phyloP scores from a whole-genome alignment of 2,329 filamentous ascomycete genomes.

The Epichloe sylvatica region DNA sequence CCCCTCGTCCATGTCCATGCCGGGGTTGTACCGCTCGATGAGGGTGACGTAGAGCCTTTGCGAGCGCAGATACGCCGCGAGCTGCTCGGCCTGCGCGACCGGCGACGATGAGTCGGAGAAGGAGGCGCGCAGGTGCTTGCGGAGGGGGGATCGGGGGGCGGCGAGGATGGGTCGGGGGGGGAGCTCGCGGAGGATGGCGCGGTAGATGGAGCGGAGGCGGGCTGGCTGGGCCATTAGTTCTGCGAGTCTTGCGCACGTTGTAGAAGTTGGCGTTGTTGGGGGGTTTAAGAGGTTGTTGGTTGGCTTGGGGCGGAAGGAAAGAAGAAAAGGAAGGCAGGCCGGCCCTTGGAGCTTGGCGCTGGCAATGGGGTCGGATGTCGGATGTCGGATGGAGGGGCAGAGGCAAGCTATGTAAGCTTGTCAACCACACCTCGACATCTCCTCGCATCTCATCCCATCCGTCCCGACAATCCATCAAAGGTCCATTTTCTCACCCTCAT shows the following conservation, averaged over 20 bases:
- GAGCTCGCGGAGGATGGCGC: slow-evolving; percentile 76
- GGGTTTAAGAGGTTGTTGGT: no score
- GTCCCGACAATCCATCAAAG: no score
- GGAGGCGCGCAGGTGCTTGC: slow-evolving; percentile 18
- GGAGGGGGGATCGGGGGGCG: slow-evolving; percentile 39
- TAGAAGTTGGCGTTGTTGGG: no score
- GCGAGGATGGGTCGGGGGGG: slow-evolving; percentile 45
- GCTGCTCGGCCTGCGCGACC: slow-evolving; percentile 48
- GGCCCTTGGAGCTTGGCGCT: no score
- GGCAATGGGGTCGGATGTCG: no score
- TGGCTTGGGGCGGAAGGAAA: no score
- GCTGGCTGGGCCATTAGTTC: slow-evolving; percentile 13
- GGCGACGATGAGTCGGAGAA: slow-evolving; percentile 12
- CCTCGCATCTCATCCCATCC: no score
- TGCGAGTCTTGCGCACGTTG: not conserved
- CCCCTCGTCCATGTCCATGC: slow-evolving; percentile 73
- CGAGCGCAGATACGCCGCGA: slow-evolving; percentile 66
- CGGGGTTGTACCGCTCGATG: slow-evolving; percentile 85
- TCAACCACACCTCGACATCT: no score
- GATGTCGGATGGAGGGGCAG: no score
- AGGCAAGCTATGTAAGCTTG: no score
- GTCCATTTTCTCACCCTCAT: no score
- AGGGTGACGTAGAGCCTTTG: slow-evolving; percentile 72
- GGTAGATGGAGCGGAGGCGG: slow-evolving; percentile 65
- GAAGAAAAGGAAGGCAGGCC: no score